Conservation (phyloP, 352 stramenopile species). For the Globisporangium rhizosaccharum region DNA sequence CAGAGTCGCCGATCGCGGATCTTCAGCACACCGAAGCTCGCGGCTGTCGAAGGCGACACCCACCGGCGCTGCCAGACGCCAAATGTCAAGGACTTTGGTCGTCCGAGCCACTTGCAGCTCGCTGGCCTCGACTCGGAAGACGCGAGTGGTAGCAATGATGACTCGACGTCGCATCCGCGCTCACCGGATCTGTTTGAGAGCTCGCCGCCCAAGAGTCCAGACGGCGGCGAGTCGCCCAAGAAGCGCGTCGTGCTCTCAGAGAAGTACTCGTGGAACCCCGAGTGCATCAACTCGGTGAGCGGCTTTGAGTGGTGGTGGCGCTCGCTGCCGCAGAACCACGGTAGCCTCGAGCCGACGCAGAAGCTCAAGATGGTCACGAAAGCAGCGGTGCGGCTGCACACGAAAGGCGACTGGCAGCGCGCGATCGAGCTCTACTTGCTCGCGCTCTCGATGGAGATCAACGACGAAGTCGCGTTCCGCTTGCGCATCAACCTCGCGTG, state of each 20-base stretch:
- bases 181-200: slow-evolving; percentile 23
- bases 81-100: slow-evolving; percentile 24
- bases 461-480: slow-evolving; percentile 52
- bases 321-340: slow-evolving; percentile 57
- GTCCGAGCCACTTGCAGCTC: slow-evolving; percentile 4
- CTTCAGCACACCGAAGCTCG: slow-evolving; percentile 63
- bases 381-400: slow-evolving; percentile 62
- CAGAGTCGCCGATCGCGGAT: slow-evolving; percentile 42
- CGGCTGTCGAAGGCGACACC: slow-evolving; percentile 35
- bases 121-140: not conserved
- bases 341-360: slow-evolving; percentile 52
- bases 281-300: slow-evolving; percentile 71
- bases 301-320: slow-evolving; percentile 83
- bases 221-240: slow-evolving; percentile 17
- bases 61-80: slow-evolving; percentile 48
- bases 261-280: slow-evolving; percentile 67
- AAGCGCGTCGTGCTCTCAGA: slow-evolving; percentile 37
- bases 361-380: slow-evolving; percentile 82
- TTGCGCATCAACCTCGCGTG: slow-evolving; percentile 68
- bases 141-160: not conserved
- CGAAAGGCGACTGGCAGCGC: slow-evolving; percentile 47
- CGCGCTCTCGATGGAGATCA: slow-evolving; percentile 46
- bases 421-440: slow-evolving; percentile 71
- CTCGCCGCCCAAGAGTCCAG: slow-evolving; percentile 31
- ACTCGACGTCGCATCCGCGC: slow-evolving; percentile 2